A percentile compares a stretch with the other conserved stretches of the same genome.
Conservation (phyloP, 2,329 filamentous ascomycete species). For the Eurotiales sp. region DNA sequence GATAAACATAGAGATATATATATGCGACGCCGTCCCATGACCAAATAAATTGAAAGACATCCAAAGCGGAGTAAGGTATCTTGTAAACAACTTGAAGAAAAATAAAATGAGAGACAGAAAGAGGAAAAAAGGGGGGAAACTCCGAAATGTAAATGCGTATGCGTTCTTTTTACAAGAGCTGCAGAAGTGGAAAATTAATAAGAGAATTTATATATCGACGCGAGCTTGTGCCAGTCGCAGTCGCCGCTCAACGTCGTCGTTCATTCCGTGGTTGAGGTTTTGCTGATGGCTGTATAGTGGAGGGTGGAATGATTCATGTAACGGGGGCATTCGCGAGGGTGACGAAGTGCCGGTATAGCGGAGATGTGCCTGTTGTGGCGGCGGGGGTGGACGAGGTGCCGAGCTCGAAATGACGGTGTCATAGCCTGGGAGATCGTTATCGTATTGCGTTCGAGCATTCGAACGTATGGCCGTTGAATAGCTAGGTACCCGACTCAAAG, state of each 20-base stretch:
- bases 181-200: slow-evolving; percentile 4
- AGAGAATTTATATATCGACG: slow-evolving; percentile 31
- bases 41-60: slow-evolving; percentile 3
- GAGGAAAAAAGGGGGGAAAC: neutral
- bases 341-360: slow-evolving; percentile 28
- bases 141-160: neutral
- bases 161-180: neutral
- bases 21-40: slow-evolving; percentile 2
- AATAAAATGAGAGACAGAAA: no score
- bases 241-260: slow-evolving; percentile 37
- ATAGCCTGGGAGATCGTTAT: slow-evolving; percentile 62
- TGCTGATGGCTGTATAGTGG: slow-evolving; percentile 17
- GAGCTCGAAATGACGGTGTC: slow-evolving; percentile 45
- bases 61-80: neutral
- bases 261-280: slow-evolving; percentile 17
- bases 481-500: slow-evolving; percentile 70
- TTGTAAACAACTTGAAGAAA: no score
- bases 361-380: slow-evolving; percentile 38
- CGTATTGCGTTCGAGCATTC: slow-evolving; percentile 54
- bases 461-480: slow-evolving; percentile 71
- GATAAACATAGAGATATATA: no score
- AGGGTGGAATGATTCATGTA: slow-evolving; percentile 1
- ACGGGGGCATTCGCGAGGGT: slow-evolving; percentile 5
- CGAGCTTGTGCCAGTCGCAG: slow-evolving; percentile 39
- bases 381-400: slow-evolving; percentile 22